Evolutionary conservation across 208 protist species (phyloP).

Genomic region (Angomonas ambiguus): DNA sequence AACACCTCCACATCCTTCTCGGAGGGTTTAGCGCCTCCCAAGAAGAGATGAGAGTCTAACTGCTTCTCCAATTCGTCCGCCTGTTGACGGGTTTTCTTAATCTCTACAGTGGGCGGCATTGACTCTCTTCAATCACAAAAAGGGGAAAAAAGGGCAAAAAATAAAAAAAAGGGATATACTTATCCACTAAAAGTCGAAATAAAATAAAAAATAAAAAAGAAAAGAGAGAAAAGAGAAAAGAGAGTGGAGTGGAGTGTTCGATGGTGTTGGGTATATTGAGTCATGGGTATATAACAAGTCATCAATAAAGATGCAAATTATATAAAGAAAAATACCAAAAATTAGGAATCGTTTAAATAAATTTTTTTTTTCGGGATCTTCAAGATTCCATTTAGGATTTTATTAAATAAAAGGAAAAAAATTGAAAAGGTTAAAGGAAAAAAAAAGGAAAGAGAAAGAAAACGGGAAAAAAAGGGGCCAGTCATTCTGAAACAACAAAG

Average conservation of each 20-base stretch:
- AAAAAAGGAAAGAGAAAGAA: neutral
- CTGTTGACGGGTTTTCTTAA: constrained; percentile 12
- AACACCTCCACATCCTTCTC: constrained; percentile 32
- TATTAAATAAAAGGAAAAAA: neutral
- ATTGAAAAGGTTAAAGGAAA: neutral
- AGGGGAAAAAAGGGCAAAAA: constrained; percentile 7
- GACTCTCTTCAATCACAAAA: no score
- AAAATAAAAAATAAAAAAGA: constrained; percentile 3
- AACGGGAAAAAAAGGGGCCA: no score
- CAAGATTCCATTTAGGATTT: neutral
- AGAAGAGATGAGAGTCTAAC: constrained; percentile 23
- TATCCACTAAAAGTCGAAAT: neutral
- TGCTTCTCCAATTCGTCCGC: constrained; percentile 15
- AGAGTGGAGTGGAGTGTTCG: no score
- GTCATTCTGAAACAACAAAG: no score
- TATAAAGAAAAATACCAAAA: no score
- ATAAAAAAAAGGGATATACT: neutral
- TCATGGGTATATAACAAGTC: no score
- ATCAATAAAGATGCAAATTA: no score
- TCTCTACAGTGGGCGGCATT: constrained; percentile 13
- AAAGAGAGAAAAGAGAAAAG: neutral
- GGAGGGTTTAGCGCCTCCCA: constrained; percentile 19
- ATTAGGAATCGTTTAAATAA: no score
- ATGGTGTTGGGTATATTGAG: no score
- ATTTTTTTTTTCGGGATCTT: neutral